Base-by-base conservation (phyloP, 2,329 filamentous ascomycete genomes). In the Ceratocystis colombiana region DNA sequence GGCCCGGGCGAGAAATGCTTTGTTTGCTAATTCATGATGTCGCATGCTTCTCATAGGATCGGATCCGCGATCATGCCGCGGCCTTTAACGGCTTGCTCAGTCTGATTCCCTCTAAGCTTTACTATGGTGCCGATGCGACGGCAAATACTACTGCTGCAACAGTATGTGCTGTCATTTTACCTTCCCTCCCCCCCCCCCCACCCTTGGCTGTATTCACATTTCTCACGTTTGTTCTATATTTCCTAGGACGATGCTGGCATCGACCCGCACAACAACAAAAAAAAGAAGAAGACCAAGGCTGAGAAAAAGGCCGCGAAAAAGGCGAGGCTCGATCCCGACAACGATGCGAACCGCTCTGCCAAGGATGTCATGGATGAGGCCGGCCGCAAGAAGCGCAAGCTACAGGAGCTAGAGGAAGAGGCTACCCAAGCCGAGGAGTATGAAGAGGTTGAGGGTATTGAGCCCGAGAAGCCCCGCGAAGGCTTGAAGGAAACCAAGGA, bases 221-320 rank as follows among this genome's bases (percentile, higher is more conserved):
- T n/a, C 28, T 45, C 20, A 55, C 57, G 45, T 33, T 59, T 62
- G 37, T 50, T 63, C 33, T 28, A 44, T 45, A 7, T 50, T 44
- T 59, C 65, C 63, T 70, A 96, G 90, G 88, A 94, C 72, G 90
- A 96, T 86, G 28, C 25, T 22, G 96, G 91, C 90, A 30, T 53
- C 41, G 74, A 86, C 87, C 55, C 44, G 46, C 41, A 63, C 25
- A 53, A 50, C 30, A 64, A 59, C 55, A 37, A 63, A 75, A 88
- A 88, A 73, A 96, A 94, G 78, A 97, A 97, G 79, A 92, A 97
- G 78, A 93, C 90, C 63, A 96, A 96, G 75, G 88, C 90, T 75
- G 84, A 96, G 76, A 89, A 89, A 68, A 84, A 85, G 69, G 86
- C 88, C 70, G 89, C 90, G 66, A 91, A 91, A 77, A 84, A 87